Percentiles rank a stretch among this genome's conserved stretches.
phyloP scores from a whole-genome alignment of 2,329 filamentous ascomycete genomes.

The Aspergillus sp. region DNA sequence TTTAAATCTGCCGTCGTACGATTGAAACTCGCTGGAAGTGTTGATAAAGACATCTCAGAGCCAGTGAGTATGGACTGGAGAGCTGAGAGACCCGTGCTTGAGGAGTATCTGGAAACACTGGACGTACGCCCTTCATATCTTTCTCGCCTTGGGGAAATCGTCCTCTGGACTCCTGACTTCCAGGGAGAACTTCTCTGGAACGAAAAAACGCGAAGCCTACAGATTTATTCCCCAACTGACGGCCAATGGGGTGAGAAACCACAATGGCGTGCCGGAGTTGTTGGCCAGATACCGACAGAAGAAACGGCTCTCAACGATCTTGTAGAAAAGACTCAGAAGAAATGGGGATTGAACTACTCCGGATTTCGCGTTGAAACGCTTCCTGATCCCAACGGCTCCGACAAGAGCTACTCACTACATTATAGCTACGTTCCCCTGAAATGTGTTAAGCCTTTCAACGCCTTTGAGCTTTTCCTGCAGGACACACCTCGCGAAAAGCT shows the following conservation, averaged over 20 bases:
- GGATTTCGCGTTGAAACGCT: slow-evolving; percentile 60
- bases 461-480: slow-evolving; percentile 53
- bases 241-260: slow-evolving; percentile 40
- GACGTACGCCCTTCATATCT: slow-evolving; percentile 50
- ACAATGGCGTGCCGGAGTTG: slow-evolving; percentile 57
- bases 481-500: slow-evolving; percentile 41
- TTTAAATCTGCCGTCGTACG: slow-evolving; percentile 52
- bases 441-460: slow-evolving; percentile 55
- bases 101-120: slow-evolving; percentile 43
- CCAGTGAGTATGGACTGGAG: slow-evolving; percentile 58
- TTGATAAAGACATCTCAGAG: slow-evolving; percentile 52
- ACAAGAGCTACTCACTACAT: slow-evolving; percentile 55
- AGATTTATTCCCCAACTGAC: slow-evolving; percentile 36
- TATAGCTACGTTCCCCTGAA: slow-evolving; percentile 57
- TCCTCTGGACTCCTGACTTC: slow-evolving; percentile 50
- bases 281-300: slow-evolving; percentile 53
- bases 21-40: slow-evolving; percentile 40
- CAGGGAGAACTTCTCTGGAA: slow-evolving; percentile 42
- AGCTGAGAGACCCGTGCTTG: slow-evolving; percentile 47
- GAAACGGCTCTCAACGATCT: slow-evolving; percentile 49
- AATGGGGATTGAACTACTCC: slow-evolving; percentile 48
- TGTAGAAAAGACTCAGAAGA: slow-evolving; percentile 38
- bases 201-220: slow-evolving; percentile 24
- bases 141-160: slow-evolving; percentile 57
- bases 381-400: slow-evolving; percentile 49